Evolutionary conservation across 768 basidiomycete species (phyloP), one percentile per base, ranked within the genome.

Genomic region (Russula ochroleuca): DNA sequence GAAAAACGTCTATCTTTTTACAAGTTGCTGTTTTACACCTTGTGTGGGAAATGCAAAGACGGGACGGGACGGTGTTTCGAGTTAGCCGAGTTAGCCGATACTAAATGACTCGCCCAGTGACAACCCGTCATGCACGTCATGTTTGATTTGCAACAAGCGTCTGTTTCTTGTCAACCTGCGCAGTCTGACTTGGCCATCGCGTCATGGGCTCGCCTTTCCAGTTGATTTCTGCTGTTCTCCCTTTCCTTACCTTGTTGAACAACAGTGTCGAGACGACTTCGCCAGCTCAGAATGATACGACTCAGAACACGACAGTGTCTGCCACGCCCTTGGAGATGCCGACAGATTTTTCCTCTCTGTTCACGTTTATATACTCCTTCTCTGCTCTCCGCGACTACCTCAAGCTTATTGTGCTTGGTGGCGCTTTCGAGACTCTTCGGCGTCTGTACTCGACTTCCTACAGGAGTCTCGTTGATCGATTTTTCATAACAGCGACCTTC

Each of bases 401-500:
- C 35, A 35, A 35, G 35, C 35, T 35, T 35, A 10, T 8, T 35
- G 35, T 35, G 35, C 10, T 35, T 35, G 10, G 35, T 35, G 82
- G 84, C 17, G 66, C 80, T 35, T 70, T 91, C 50, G 89, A 89
- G 70, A 80, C 78, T 0, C 76, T 77, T 40, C 81, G 88, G 8
- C 81, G 86, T 8, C 25, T 79, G 13, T 72, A 77, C 2, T 73
- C 77, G 41, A 64, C 74, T 1, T 48, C 75, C 4, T 88, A 85
- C 76, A 62, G 73, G 28, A 75, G 73, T 37, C 25, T 81, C 38
- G 73, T 80, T 65, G 76, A 79, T 43, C 79, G 81, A 9, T 81
- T 88, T 88, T 70, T 85, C 72, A 73, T 90, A 53, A 87, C 85
- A 0, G 85, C 83, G 2, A 76, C 74, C 37, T 85, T 90, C 58